Percentiles rank a stretch among this genome's conserved stretches.
These are phyloP conservation scores for Rhodotorula sp. DNA, from an alignment of 1,284 basidiomycete species.

Conservation along the genomic window DNA sequence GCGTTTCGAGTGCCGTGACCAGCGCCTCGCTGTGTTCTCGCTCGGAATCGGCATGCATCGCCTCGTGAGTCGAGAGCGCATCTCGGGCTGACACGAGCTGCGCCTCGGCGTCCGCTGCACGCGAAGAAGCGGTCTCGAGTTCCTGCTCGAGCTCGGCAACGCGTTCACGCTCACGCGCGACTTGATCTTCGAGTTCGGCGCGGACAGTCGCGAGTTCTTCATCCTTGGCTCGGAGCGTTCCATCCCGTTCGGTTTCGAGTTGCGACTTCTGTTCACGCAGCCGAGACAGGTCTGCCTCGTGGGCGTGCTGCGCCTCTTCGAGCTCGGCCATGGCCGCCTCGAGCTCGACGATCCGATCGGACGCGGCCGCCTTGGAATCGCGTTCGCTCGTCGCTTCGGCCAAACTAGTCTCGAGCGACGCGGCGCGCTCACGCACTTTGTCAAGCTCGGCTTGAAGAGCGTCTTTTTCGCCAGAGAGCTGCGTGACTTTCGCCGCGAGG, in stretches of 20 bases:
- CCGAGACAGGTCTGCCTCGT: no score
- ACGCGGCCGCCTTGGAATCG: background rate
- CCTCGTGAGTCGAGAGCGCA: background rate
- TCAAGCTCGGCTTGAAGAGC: background rate
- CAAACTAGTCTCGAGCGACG: constrained; percentile 4
- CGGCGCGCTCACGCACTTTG: background rate
- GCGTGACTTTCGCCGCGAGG: background rate
- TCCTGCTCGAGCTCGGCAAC: constrained; percentile 7
- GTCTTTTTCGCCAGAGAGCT: background rate
- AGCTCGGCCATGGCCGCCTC: constrained; percentile 16
- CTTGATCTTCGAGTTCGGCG: constrained; percentile 20
- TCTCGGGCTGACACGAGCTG: background rate
- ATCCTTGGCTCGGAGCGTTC: constrained; percentile 9
- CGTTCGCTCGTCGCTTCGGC: constrained; percentile 12
- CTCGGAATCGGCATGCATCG: background rate
- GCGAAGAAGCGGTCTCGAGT: background rate
- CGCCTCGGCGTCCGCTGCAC: background rate
- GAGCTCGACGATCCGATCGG: constrained; percentile 2
- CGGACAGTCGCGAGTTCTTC: background rate
- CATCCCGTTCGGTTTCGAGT: constrained; percentile 7
- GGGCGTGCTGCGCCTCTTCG: background rate
- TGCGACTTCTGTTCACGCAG: background rate
- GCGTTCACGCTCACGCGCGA: background rate
- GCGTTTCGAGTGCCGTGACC: no score
- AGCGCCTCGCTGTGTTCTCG: background rate